Conservation (phyloP, 306 rosid genomes). For the Nissolia schottii region DNA sequence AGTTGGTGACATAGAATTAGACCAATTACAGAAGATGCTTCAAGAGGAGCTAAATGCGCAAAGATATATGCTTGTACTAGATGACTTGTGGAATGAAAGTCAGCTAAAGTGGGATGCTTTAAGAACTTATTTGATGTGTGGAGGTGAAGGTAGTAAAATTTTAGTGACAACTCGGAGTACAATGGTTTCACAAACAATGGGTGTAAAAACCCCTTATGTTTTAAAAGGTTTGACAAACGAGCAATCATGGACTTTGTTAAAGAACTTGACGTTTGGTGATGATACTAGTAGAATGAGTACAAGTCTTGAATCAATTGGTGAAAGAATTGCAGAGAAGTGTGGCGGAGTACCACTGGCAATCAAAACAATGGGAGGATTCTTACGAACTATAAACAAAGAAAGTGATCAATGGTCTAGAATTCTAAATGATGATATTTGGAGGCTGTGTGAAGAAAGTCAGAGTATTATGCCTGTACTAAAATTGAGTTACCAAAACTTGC, state of each 20-base stretch:
- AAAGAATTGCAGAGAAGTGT: neutral
- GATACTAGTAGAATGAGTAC: neutral
- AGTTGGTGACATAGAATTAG: neutral
- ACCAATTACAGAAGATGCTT: neutral
- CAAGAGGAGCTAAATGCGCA: neutral
- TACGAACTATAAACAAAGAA: neutral
- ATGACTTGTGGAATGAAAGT: slow-evolving; percentile 5
- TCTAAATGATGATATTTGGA: neutral
- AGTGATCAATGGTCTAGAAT: neutral
- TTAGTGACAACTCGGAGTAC: neutral
- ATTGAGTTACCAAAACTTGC: neutral
- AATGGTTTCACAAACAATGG: neutral
- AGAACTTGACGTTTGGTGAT: neutral
- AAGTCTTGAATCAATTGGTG: neutral
- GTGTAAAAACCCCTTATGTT: neutral
- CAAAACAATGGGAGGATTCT: neutral
- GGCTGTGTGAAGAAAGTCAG: neutral
- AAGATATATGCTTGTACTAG: slow-evolving; percentile 1
- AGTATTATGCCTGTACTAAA: neutral
- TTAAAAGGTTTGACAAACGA: neutral
- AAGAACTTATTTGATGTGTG: neutral
- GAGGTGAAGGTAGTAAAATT: neutral
- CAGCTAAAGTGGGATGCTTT: neutral
- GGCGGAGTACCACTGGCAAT: slow-evolving; percentile 7
- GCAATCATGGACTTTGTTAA: neutral